Conservation (phyloP, 2,329 filamentous ascomycete genomes). For the Hypoxylon sp. region DNA sequence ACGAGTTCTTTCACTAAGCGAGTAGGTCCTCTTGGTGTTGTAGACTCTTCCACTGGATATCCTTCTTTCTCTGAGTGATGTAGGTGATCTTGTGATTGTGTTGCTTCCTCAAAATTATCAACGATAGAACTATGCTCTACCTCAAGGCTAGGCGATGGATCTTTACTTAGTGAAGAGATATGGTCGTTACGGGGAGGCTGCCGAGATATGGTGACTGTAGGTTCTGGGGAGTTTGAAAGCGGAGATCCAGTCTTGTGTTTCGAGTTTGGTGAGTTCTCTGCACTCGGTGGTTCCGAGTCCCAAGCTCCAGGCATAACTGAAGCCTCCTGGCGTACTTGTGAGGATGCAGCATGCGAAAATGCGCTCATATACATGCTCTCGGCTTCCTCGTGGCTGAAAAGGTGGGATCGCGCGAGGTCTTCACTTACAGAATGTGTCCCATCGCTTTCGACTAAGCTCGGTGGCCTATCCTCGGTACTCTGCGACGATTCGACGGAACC, state of each 20-base stretch:
- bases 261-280: constrained; percentile 41
- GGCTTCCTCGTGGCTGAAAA: constrained; percentile 85
- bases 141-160: constrained; percentile 2
- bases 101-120: constrained; percentile 48
- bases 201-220: constrained; percentile 4
- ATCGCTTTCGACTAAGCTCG: constrained; percentile 48
- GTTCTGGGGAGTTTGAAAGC: constrained; percentile 15
- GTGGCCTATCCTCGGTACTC: constrained; percentile 21
- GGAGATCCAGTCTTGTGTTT: constrained; percentile 26
- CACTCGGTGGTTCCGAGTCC: constrained; percentile 58
- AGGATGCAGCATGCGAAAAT: constrained; percentile 65
- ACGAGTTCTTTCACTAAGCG: constrained; percentile 70
- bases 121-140: constrained; percentile 22
- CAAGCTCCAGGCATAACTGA: constrained; percentile 67
- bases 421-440: constrained; percentile 49
- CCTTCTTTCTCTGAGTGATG: constrained; percentile 38
- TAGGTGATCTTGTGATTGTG: constrained; percentile 33
- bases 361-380: constrained; percentile 91
- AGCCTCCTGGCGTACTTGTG: constrained; percentile 42
- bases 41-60: constrained; percentile 57
- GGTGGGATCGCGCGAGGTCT: constrained; percentile 74
- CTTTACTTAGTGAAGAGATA: background rate
- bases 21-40: constrained; percentile 68
- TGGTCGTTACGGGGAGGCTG: constrained; percentile 2
- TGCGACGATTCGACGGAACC: constrained; percentile 33